Evolutionary conservation across 305 asterid species (phyloP), one percentile per base, ranked within the genome.

Genomic region (Ajuga reptans): DNA sequence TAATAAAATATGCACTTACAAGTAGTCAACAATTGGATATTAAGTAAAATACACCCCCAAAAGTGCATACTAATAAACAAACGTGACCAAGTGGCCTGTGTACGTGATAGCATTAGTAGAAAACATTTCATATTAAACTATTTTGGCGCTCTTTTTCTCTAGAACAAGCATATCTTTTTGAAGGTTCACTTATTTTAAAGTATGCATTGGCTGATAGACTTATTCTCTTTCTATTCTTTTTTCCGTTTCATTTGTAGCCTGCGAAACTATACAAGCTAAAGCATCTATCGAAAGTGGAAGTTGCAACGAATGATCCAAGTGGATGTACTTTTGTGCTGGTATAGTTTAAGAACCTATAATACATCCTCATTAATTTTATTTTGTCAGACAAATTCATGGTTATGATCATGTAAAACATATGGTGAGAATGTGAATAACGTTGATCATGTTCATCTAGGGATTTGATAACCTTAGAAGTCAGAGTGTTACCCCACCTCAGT

Each of bases 391-490:
- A 17, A 34, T 33, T 66, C 46, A 21, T n/a, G 68, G 33, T 71
- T 34, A 45, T 24, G 43, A 27, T 55, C 24, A 7, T 43, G 45
- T 54, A 37, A 34, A 46, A 72, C 56, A 5, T 39, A 17, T 53
- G 10, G 36, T 47, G 50, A 51, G 31, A 15, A 68, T 63, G 33
- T 73, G 66, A 72, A 36, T 73, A 49, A 51, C 71, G 67, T 39
- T 85, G 64, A 21, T 78, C 56, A 47, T 71, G 12, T 78, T 77
- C 52, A 34, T 87, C 41, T 76, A 94, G 99, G 98, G 99, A 12
- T 94, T 94, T 74, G 99, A 94, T 80, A 94, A 94, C 79, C 96
- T 94, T 70, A 87, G 99, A 79, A 91, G 78, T 78, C 98, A 91
- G 78, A 87, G 88, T 81, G 98, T 94, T 58, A 89, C 96, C 62